Evolutionary conservation across 495 filamentous ascomycete species (phyloP).

Genomic region (Neurospora pannonica): DNA sequence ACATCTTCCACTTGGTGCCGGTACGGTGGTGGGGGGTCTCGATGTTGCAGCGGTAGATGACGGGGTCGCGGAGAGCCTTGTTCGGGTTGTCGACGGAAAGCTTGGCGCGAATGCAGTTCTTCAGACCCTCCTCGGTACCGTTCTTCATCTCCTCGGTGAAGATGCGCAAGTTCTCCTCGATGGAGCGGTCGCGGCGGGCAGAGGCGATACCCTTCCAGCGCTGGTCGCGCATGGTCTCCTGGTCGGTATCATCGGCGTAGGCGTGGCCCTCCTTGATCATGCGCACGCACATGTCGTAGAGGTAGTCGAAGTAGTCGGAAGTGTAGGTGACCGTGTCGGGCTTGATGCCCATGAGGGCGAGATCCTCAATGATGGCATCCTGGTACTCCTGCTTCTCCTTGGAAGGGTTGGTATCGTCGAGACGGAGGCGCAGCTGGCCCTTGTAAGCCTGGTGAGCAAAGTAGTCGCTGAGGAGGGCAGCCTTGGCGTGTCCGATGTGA

Average conservation of each 20-base stretch:
- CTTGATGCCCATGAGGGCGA: slow-evolving; percentile 76
- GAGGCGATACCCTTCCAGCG: slow-evolving; percentile 67
- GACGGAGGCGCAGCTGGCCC: slow-evolving; percentile 71
- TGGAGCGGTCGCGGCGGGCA: slow-evolving; percentile 60
- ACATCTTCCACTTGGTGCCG: slow-evolving; percentile 83
- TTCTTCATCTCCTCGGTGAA: slow-evolving; percentile 81
- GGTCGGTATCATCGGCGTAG: slow-evolving; percentile 83
- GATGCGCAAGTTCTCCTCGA: slow-evolving; percentile 68
- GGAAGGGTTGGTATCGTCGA: slow-evolving; percentile 89
- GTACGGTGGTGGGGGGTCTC: slow-evolving; percentile 78
- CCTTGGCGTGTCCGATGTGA: slow-evolving; percentile 91
- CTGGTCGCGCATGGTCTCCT: slow-evolving; percentile 76
- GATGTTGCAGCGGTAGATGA: slow-evolving; percentile 86
- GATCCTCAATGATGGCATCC: slow-evolving; percentile 78
- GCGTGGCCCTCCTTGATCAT: slow-evolving; percentile 80
- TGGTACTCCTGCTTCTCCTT: slow-evolving; percentile 93
- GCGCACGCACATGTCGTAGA: slow-evolving; percentile 66
- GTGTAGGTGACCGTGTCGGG: slow-evolving; percentile 72
- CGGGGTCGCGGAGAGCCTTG: slow-evolving; percentile 82
- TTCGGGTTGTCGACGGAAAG: slow-evolving; percentile 75
- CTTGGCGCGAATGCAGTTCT: slow-evolving; percentile 84
- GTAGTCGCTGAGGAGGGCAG: slow-evolving; percentile 85
- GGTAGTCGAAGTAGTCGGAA: slow-evolving; percentile 82
- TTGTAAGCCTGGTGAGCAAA: slow-evolving; percentile 85
- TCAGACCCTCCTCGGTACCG: slow-evolving; percentile 61